Percentiles rank a stretch among this genome's conserved stretches.
phyloP scores from a whole-genome alignment of 257 asterid genomes.

The Haberlea rhodopensis region DNA sequence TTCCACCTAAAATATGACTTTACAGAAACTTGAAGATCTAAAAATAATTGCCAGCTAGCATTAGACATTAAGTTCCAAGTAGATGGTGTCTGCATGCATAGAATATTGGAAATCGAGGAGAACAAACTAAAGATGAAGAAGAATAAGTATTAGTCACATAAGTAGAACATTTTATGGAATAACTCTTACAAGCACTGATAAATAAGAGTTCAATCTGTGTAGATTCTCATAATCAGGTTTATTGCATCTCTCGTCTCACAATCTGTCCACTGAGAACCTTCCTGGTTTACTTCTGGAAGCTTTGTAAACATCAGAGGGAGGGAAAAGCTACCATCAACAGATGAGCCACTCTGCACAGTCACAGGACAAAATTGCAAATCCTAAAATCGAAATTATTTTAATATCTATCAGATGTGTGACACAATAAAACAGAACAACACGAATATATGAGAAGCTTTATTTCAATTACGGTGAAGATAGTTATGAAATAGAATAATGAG shows the following conservation, averaged over 20 bases:
- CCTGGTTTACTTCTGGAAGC: slow-evolving; percentile 84
- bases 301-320: slow-evolving; percentile 71
- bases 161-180: slow-evolving; percentile 21
- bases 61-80: background rate
- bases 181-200: slow-evolving; percentile 71
- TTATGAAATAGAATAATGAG: slow-evolving; percentile 16
- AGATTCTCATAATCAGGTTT: slow-evolving; percentile 78
- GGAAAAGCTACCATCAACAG: slow-evolving; percentile 87
- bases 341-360: slow-evolving; percentile 71
- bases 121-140: slow-evolving; percentile 10
- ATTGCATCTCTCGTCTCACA: slow-evolving; percentile 79
- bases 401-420: slow-evolving; percentile 7
- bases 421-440: slow-evolving; percentile 20
- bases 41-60: background rate
- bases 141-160: slow-evolving; percentile 18
- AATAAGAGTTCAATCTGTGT: slow-evolving; percentile 67
- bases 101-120: slow-evolving; percentile 20
- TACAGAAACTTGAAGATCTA: background rate
- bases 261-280: slow-evolving; percentile 88
- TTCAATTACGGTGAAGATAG: slow-evolving; percentile 2
- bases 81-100: slow-evolving; percentile 12
- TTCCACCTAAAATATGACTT: background rate
- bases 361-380: slow-evolving; percentile 28
- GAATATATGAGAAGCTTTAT: slow-evolving; percentile 15
- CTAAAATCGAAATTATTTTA: slow-evolving; percentile 12